phyloP scores from a whole-genome alignment of 2,329 filamentous ascomycete genomes.

The Beauveria brongniartii region DNA sequence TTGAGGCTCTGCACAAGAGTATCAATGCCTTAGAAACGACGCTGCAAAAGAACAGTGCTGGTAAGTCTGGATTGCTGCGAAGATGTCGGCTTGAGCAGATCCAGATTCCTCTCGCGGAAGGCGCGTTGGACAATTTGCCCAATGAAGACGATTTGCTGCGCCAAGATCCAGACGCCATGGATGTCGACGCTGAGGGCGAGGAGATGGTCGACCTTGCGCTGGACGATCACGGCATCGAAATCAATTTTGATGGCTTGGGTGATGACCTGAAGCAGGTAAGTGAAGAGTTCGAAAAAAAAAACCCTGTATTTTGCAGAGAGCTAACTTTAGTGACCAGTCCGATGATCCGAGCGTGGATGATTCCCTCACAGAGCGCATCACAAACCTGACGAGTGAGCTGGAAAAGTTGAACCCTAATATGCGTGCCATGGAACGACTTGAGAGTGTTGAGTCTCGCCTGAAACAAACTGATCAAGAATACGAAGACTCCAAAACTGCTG shows the following conservation, averaged over 20 bases:
- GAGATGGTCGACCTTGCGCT: slow-evolving; percentile 56
- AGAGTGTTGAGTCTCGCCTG: slow-evolving; percentile 75
- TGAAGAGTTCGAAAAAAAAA: slow-evolving; percentile 12
- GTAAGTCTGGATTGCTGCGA: slow-evolving; percentile 75
- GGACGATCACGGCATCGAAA: slow-evolving; percentile 84
- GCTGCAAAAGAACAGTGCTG: slow-evolving; percentile 75
- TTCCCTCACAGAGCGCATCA: slow-evolving; percentile 68
- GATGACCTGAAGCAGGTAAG: slow-evolving; percentile 73
- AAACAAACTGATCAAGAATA: slow-evolving; percentile 83
- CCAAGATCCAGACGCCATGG: slow-evolving; percentile 82
- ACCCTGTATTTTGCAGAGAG: not conserved
- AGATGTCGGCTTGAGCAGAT: slow-evolving; percentile 93
- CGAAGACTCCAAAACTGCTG: slow-evolving; percentile 69
- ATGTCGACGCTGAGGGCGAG: slow-evolving; percentile 65
- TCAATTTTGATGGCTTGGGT: slow-evolving; percentile 75
- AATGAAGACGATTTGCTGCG: slow-evolving; percentile 75
- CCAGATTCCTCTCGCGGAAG: slow-evolving; percentile 66
- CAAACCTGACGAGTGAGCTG: slow-evolving; percentile 65
- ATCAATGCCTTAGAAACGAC: slow-evolving; percentile 80
- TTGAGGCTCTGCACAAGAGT: slow-evolving; percentile 64
- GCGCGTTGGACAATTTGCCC: slow-evolving; percentile 77
- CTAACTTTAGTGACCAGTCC: slow-evolving; percentile 42
- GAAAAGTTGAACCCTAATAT: slow-evolving; percentile 97
- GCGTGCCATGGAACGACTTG: slow-evolving; percentile 85
- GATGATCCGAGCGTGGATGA: slow-evolving; percentile 65